Percentiles rank a stretch among this genome's conserved stretches.
Evolutionary conservation across 208 protist species (phyloP).

Genomic region (Trichomonas tenax): DNA sequence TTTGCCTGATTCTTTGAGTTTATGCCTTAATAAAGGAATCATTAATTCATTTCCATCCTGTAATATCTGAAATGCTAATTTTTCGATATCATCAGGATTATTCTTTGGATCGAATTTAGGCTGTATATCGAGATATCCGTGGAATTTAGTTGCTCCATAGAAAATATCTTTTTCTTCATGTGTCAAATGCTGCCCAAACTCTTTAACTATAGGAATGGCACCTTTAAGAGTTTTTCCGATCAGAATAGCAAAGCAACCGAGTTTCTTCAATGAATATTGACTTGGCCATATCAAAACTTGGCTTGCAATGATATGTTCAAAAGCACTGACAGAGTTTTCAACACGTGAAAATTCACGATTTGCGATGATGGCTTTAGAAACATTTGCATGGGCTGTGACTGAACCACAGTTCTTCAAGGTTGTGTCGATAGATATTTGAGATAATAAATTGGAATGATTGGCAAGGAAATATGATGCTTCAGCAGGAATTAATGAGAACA

Average conservation of each 20-base stretch:
- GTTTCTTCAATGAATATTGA: not conserved
- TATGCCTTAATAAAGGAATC: not conserved
- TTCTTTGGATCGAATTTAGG: not conserved
- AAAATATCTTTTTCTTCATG: not conserved
- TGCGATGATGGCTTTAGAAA: not conserved
- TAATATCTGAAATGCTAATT: not conserved
- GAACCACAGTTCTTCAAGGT: not conserved
- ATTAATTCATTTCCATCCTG: not conserved
- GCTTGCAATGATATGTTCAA: not conserved
- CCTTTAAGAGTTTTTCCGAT: not conserved
- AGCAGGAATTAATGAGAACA: not conserved
- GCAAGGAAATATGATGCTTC: not conserved
- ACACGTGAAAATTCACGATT: not conserved
- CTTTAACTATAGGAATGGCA: not conserved
- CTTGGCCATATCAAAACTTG: not conserved
- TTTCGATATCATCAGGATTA: not conserved
- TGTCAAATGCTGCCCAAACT: not conserved
- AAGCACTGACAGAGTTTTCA: not conserved
- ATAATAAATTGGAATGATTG: not conserved
- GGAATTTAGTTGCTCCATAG: not conserved
- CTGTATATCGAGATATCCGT: not conserved
- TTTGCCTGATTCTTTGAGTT: not conserved
- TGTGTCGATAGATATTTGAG: not conserved
- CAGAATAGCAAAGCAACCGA: not conserved
- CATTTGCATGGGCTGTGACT: not conserved